Base-by-base conservation (phyloP, 768 basidiomycete genomes). In the Suillus clintonianus region DNA sequence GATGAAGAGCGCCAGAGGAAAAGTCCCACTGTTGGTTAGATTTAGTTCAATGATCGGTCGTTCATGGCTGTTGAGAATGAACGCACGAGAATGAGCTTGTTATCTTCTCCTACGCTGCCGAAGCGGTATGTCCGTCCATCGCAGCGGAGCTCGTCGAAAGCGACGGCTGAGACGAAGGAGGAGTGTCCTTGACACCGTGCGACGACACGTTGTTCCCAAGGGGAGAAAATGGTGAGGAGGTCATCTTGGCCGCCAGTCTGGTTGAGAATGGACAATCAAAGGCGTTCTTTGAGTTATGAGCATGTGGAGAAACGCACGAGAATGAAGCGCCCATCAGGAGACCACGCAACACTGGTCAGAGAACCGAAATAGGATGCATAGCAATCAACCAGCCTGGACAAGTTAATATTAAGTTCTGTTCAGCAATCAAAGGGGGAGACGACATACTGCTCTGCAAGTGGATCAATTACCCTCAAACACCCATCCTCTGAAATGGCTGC, bases 211-310 rank as follows among this genome's bases (percentile, higher is more conserved):
- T 94, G 91, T 74, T 99, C 97, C 85, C 90, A 91, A 1, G 95
- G 95, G 0, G 96, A 95, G 74, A 94, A 94, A 64, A 99, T 92
- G 5, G 96, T 97, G 61, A 97, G 78, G 11, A 99, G 83, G 72
- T 99, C 97, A 71, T 99, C 97, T 80, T 99, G 96, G 0, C 97
- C 97, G 14, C 96, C 97, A 2, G 94, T 94, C 92, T 95, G 68
- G 22, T 63, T 43, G 7, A 65, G 61, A 62, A 51, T 51, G 14
- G 55, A 13, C 55, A 47, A 48, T 55, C 37, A 54, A 39, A 64
- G 51, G 60, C n/a, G 27, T 15, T 5, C 30, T 48, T 15, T 53
- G 48, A 8, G 17, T 50, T n/a, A 27, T 54, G 24, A 59, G 4
- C 45, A 13, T 24, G 61, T 69, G 64, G 13, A 19, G 58, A 30